Evolutionary conservation across 495 filamentous ascomycete genomes (phyloP).

Genomic region (Sordaria brevicollis): DNA sequence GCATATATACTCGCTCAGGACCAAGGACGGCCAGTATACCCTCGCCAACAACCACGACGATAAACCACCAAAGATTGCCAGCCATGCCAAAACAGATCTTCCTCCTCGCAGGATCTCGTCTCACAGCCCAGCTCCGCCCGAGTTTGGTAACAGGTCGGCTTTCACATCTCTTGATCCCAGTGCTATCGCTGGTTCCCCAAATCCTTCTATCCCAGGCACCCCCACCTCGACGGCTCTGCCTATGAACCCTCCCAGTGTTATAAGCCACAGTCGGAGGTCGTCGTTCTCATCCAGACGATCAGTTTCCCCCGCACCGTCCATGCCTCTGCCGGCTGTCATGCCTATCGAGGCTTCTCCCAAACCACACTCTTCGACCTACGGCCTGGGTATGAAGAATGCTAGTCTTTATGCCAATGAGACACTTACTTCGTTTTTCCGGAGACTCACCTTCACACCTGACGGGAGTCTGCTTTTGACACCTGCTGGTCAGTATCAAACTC

Average conservation of each 20-base stretch:
- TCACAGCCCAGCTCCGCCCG: slow-evolving; percentile 85
- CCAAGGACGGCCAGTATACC: slow-evolving; percentile 92
- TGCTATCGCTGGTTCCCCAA: slow-evolving; percentile 65
- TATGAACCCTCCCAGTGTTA: slow-evolving; percentile 87
- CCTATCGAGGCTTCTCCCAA: slow-evolving; percentile 83
- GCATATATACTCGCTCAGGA: slow-evolving; percentile 92
- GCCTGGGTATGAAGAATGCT: slow-evolving; percentile 66
- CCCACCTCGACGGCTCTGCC: slow-evolving; percentile 81
- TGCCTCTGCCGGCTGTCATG: slow-evolving; percentile 95
- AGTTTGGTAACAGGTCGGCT: slow-evolving; percentile 49
- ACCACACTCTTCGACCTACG: slow-evolving; percentile 44
- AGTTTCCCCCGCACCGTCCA: slow-evolving; percentile 86
- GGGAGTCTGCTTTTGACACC: slow-evolving; percentile 93
- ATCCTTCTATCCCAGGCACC: slow-evolving; percentile 88
- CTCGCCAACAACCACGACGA: slow-evolving; percentile 40
- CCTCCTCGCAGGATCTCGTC: slow-evolving; percentile 83
- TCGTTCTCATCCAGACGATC: slow-evolving; percentile 94
- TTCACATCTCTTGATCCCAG: slow-evolving; percentile 40
- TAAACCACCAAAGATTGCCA: slow-evolving; percentile 37
- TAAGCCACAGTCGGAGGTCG: slow-evolving; percentile 84
- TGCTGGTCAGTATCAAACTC: slow-evolving; percentile 86
- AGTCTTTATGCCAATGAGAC: slow-evolving; percentile 97
- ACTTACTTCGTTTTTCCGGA: slow-evolving; percentile 91
- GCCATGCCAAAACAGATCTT: slow-evolving; percentile 74
- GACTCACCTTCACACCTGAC: slow-evolving; percentile 89